These are phyloP conservation scores for Ophiostoma angusticollis DNA, from an alignment of 2,329 filamentous ascomycete genomes.

Conservation along the genomic window DNA sequence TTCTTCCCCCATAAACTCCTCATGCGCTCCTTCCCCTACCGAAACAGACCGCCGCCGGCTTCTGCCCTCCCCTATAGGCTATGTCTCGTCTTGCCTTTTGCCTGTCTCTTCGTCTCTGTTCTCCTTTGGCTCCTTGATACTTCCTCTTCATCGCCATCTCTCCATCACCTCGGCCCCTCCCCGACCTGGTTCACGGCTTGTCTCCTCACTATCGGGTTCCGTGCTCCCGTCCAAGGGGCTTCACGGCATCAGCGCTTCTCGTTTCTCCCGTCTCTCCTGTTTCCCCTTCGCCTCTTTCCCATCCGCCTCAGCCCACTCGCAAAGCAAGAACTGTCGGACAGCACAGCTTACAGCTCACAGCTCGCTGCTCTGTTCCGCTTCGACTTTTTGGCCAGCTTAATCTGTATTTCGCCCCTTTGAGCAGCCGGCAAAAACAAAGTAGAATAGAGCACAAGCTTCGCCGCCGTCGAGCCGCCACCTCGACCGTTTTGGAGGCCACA, in stretches of 20 bases:
- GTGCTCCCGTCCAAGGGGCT: background rate
- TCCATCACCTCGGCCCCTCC: no score
- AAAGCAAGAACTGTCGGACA: no score
- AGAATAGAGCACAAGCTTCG: no score
- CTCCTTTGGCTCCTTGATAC: background rate
- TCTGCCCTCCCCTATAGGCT: constrained; percentile 4
- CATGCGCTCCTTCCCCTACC: background rate
- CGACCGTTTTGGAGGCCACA: no score
- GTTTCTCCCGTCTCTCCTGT: background rate
- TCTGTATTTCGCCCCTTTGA: no score
- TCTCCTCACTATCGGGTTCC: background rate
- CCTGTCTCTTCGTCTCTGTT: background rate
- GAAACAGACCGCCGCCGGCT: constrained; percentile 1
- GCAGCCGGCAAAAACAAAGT: no score
- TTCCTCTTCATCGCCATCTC: no score
- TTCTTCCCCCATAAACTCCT: background rate
- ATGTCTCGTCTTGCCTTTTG: constrained; percentile 9
- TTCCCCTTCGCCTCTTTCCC: background rate
- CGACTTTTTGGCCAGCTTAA: no score
- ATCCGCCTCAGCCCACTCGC: background rate
- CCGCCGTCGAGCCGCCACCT: no score
- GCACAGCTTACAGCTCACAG: no score
- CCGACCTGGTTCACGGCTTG: constrained; percentile 1
- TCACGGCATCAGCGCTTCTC: background rate
- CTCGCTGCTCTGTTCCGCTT: no score